Base-by-base conservation (phyloP, 2,329 filamentous ascomycete genomes). In the Hypoxylon sp. region DNA sequence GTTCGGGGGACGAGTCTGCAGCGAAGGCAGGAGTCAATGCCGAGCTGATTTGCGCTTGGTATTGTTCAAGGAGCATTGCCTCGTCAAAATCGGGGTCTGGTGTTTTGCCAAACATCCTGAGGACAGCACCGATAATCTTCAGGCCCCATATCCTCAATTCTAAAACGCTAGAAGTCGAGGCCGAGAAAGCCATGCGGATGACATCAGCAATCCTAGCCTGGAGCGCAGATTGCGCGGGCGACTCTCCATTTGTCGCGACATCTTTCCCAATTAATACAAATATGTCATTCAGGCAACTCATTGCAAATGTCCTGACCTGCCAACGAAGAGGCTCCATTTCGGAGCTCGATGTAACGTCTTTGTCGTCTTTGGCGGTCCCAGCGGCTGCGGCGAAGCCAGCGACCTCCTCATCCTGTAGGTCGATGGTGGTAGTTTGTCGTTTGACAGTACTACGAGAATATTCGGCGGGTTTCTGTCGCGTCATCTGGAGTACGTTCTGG, bases 41-140 rank as follows among this genome's bases (percentile, higher is more conserved):
- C 17, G 96, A 98, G 75, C 95, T 95, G 77, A 99, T 99, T 78
- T 99, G 96, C 4, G 96, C 96, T 81, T 99, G 97, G 76, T 99
- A 99, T 80, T 99, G 96, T 79, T 99, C 97, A 3, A 99, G 86
- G 14, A 99, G 86, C 81, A 97, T 97, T 0, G 93, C 96, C 81
- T 99, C 96, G n/a, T 95, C 89, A 77, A 99, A 99, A 78, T 99
- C 96, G 0, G 96, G 97, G 81, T 99, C 96, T 1, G 95, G 93
- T 1, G 93, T 94, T 77, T 94, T 95, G 60, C 96, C 96, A 82
- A 99, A 99, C 85, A 98, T 94, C 84, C 95, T 97, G 56, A 99
- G 84, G 8, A 98, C 90, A 64, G 95, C 93, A 67, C 97, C 95
- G 61, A 99, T 94, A 61, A 99, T 97, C 79, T 95, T 95, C 70